Evolutionary conservation across 192 early-diverging fungal genomes (phyloP).

Genomic region (Mortierella antarctica): DNA sequence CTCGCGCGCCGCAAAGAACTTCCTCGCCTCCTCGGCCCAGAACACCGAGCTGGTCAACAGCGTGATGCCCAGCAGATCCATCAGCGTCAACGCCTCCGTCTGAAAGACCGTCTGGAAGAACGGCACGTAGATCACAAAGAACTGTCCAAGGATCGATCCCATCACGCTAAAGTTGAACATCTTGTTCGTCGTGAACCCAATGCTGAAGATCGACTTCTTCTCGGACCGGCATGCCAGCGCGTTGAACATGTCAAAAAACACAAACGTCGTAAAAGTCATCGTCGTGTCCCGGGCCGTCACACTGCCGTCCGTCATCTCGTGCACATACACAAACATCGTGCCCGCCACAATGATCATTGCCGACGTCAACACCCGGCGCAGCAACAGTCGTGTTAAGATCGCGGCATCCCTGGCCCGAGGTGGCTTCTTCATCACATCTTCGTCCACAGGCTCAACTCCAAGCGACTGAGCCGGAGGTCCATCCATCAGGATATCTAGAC

Average conservation of each 20-base stretch:
- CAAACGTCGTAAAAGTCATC: conserved; percentile 98
- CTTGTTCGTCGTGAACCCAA: conserved; percentile 88
- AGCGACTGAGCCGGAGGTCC: conserved; percentile 98
- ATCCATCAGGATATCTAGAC: conserved; percentile 95
- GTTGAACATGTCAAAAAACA: conserved; percentile 98
- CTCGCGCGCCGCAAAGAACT: conserved; percentile 54
- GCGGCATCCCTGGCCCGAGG: conserved; percentile 82
- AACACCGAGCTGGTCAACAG: conserved; percentile 81
- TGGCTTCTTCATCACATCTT: conserved; percentile 88
- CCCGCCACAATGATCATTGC: conserved; percentile 86
- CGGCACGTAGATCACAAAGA: conserved; percentile 89
- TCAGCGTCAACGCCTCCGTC: conserved; percentile 83
- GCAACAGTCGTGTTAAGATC: conserved; percentile 79
- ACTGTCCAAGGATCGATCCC: conserved; percentile 84
- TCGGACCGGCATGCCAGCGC: conserved; percentile 90
- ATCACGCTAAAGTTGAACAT: conserved; percentile 90
- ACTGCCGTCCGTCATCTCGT: conserved; percentile 79
- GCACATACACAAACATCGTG: conserved; percentile 84
- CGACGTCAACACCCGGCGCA: conserved; percentile 81
- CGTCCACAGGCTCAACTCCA: conserved; percentile 95
- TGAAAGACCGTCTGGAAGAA: conserved; percentile 95
- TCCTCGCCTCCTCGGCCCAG: conserved; percentile 87
- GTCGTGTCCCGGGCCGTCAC: conserved; percentile 84
- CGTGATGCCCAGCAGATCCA: conserved; percentile 78
- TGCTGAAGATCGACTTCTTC: conserved; percentile 79